Base-by-base conservation (phyloP, 129 eudicot species). In the Daucus carota region DNA sequence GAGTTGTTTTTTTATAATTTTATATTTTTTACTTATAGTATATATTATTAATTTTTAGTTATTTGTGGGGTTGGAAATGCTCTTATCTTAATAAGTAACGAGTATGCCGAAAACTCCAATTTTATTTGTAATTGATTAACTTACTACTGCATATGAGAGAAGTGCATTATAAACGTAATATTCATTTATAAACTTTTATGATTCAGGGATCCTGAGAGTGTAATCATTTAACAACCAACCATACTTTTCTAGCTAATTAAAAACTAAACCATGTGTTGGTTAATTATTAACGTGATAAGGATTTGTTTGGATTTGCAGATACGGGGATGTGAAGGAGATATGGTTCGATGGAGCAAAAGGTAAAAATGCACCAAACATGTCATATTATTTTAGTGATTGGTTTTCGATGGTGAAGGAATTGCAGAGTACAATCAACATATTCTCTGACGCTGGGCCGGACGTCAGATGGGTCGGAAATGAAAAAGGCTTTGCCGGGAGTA, bases 331-430 rank as follows among this genome's bases (percentile, higher is more conserved):
- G 13, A 81, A 79, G 24, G 98, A 90, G 86, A 88, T 93, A 85
- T 93, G 98, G 98, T 90, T 93, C 63, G 98, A 93, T 76, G 98
- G 98, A 29, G 94, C 96, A 15, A 93, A 93, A 84, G 98, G 95
- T 34, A 8, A 86, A 26, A 87, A 93, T 72, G 91, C 92, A 20
- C 78, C 90, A 77, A 93, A 93, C 81, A 88, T 88, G 96, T 73
- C 89, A 1, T 93, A 93, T 65, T 80, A 82, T 75, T 93, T 93
- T 71, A 77, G 22, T 50, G 98, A 93, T 20, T 93, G 98, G 98
- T 93, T 88, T 80, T 63, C 90, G 31, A 85, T 93, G 98, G 95
- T 84, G 81, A 81, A 76, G 54, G 98, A 90, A 54, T 70, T 88
- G 74, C 98, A 93, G 92, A 87, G 98, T 75, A 78, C 90, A 26